Evolutionary conservation across 2,329 filamentous ascomycete genomes (phyloP), one percentile per base, ranked within the genome.

Genomic region (Colletotrichum sansevieriae): DNA sequence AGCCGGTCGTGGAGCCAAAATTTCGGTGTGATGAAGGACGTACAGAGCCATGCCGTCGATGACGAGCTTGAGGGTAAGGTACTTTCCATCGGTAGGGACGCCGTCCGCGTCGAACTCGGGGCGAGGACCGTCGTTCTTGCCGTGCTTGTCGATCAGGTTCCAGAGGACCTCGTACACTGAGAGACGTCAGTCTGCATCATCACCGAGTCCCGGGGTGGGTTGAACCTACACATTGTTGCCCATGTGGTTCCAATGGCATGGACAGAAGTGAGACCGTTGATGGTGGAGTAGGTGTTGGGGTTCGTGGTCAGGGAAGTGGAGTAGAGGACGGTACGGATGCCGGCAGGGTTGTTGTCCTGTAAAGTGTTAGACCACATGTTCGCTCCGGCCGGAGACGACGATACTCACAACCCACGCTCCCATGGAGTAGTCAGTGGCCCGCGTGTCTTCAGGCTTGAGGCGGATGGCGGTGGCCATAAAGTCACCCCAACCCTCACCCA

Each of bases 401-500:
- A 39, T 15, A 39, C 37, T 39, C 15, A 39, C 37, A 3, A 86
- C 78, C 85, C 85, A 88, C 29, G 79, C 80, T 8, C 83, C 86
- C 75, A 88, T 81, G 10, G 80, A 68, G 73, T 85, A 87, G 75
- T 85, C 76, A 2, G 75, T 84, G 4, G 65, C 70, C 51, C 84
- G 78, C 6, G 81, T 86, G 73, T 87, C 83, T 13, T 68, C 70
- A 3, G 79, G 54, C 76, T 84, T 84, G 65, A 86, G 73, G 57
- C 82, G 80, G 68, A 87, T 79, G 4, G 85, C 83, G 0, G 82
- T 83, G 5, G 85, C 85, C 76, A 83, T 84, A 76, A 88, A 87
- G 71, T 88, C 86, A 64, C 82, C 78, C 87, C 87, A 88, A 43
- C 86, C 86, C 65, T 88, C 87, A 39, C 85, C 86, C 86, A 88